These are phyloP conservation scores for Fusarium tuaranense DNA, from an alignment of 2,329 filamentous ascomycete genomes.

Conservation along the genomic window DNA sequence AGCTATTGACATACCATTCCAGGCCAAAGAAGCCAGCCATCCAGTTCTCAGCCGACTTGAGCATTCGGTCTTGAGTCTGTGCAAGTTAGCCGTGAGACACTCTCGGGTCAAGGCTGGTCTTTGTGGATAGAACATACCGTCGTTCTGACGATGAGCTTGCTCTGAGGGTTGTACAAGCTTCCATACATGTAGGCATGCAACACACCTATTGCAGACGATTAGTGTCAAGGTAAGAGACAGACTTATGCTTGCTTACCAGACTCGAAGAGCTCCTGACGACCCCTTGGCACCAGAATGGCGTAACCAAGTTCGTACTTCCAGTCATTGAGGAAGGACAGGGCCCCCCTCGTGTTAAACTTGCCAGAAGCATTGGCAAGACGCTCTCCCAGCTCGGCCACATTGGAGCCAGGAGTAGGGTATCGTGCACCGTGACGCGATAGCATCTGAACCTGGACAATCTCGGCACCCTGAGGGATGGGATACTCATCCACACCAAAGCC, in stretches of 20 bases:
- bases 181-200: conserved; percentile 80
- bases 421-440: conserved; percentile 79
- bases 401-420: conserved; percentile 74
- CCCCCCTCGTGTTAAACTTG: conserved; percentile 67
- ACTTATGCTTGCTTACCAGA: conserved; percentile 55
- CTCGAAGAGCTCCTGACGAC: conserved; percentile 79
- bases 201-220: conserved; percentile 58
- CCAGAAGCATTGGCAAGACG: conserved; percentile 67
- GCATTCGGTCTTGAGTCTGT: conserved; percentile 79
- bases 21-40: conserved; percentile 83
- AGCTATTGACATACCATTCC: conserved; percentile 62
- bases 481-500: conserved; percentile 83
- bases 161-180: conserved; percentile 76
- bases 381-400: conserved; percentile 65
- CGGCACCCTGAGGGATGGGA: conserved; percentile 72
- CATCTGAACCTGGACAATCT: conserved; percentile 78
- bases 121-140: conserved; percentile 57
- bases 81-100: conserved; percentile 18
- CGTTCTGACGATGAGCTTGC: conserved; percentile 79
- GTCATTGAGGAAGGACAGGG: conserved; percentile 73
- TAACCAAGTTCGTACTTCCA: conserved; percentile 78
- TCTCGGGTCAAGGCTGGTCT: too few species aligned
- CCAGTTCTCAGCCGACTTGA: conserved; percentile 82
- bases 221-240: background rate
- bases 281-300: conserved; percentile 79